phyloP scores from a whole-genome alignment of 345 rosid genomes.

The Linum trigynum region DNA sequence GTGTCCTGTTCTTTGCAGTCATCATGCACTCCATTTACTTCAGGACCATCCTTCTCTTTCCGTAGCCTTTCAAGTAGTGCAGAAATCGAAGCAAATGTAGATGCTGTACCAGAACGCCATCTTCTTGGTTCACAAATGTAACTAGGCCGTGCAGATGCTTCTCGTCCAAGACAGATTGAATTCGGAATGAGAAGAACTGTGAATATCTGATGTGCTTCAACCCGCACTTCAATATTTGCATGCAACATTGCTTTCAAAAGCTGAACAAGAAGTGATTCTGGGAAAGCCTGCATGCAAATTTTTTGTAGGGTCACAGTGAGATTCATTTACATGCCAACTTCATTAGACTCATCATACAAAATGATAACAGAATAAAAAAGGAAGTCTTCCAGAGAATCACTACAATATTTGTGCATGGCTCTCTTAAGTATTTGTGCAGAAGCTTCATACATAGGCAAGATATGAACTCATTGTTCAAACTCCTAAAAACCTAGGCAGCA shows the following conservation, averaged over 20 bases:
- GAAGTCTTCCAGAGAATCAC: no score
- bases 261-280: constrained; percentile 69
- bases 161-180: constrained; percentile 37
- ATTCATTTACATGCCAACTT: background rate
- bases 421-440: no score
- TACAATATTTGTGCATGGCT: no score
- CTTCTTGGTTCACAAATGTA: constrained; percentile 51
- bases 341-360: no score
- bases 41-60: constrained; percentile 57
- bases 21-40: constrained; percentile 28
- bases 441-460: no score
- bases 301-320: constrained; percentile 7
- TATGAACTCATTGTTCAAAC: no score
- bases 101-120: constrained; percentile 54
- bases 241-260: constrained; percentile 82
- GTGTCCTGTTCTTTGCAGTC: constrained; percentile 36
- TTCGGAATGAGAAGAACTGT: constrained; percentile 68
- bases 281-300: constrained; percentile 47
- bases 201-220: constrained; percentile 79
- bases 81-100: constrained; percentile 64
- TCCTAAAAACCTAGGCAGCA: no score
- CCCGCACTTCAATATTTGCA: constrained; percentile 74
- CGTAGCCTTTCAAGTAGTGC: constrained; percentile 79
- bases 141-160: constrained; percentile 48
- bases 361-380: no score